Evolutionary conservation across 331 rosid genomes (phyloP), one percentile per base, ranked within the genome.

Genomic region (Pyrus hybrid): DNA sequence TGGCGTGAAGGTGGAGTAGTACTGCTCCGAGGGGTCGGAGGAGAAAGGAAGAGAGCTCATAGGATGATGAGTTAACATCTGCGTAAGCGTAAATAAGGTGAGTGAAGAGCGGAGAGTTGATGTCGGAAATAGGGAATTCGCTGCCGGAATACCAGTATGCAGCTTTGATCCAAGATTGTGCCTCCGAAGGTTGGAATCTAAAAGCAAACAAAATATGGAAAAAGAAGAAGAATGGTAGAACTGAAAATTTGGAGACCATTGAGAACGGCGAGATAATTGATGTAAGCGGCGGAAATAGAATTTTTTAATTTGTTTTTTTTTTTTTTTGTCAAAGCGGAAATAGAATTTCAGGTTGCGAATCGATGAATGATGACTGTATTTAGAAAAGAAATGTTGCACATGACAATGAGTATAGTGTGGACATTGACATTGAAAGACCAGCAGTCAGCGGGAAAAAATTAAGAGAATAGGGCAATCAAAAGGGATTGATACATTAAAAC

Each of bases 91-190:
- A 83, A 8, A 61, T 17, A 20, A 83, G 80, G 71, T 83, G 84
- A 29, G 82, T 76, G 28, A 83, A 83, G n/a, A 83, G 72, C 23
- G 61, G 43, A 20, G 80, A 83, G 26, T 83, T 71, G 41, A 80
- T 80, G 22, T 68, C 67, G 3, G 80, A 65, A 63, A 73, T 32
- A 20, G 75, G 74, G 68, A 72, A 37, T 21, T 68, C 64, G 26
- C 74, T 73, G 17, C 74, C 71, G 23, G 64, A 63, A 26, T 68
- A 56, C 82, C 82, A 80, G 17, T 80, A 83, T 6, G 80, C 87
- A 14, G 45, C 77, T 73, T 60, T 73, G 25, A 83, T 63, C 82
- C 74, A 80, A 54, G 28, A 11, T 13, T 80, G 47, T 61, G 84
- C 57, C 13, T 58, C 22, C 32, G 77, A 73, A 69, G 13, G 22